These are phyloP conservation scores for Sanguinoderma infundibulare DNA, from an alignment of 1,284 basidiomycete species.

Conservation along the genomic window DNA sequence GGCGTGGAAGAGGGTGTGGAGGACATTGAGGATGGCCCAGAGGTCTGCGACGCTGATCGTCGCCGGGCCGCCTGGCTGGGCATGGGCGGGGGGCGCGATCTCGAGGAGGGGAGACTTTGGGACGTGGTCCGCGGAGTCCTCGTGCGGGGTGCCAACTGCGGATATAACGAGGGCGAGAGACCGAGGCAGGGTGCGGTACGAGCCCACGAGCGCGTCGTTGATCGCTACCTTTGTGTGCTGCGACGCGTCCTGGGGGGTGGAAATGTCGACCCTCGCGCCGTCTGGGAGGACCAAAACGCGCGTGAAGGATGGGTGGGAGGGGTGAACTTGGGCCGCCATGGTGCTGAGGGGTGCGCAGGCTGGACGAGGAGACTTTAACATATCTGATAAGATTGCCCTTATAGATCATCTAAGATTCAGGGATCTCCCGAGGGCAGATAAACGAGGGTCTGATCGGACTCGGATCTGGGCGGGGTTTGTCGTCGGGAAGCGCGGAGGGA, in stretches of 20 bases:
- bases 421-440: too few relatives aligned
- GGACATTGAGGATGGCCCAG: constrained; percentile 37
- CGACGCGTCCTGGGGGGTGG: constrained; percentile 1
- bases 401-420: too few relatives aligned
- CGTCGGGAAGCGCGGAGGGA: too few relatives aligned
- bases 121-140: constrained; percentile 34
- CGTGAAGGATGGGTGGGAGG: not conserved
- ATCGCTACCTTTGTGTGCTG: constrained; percentile 22
- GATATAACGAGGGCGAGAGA: constrained; percentile 32
- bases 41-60: constrained; percentile 29
- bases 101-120: constrained; percentile 38
- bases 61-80: constrained; percentile 5
- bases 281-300: constrained; percentile 25
- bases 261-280: constrained; percentile 20
- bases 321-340: constrained; percentile 10
- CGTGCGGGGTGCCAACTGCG: constrained; percentile 36
- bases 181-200: constrained; percentile 26
- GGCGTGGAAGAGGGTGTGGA: constrained; percentile 34
- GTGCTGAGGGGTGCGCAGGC: not conserved
- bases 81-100: constrained; percentile 21
- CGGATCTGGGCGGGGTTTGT: not conserved
- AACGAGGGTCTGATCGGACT: too few relatives aligned
- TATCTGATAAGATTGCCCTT: constrained; percentile 26
- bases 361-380: not conserved
- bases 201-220: constrained; percentile 19